Conservation (phyloP, 768 basidiomycete species). For the Pisolithus tinctorius region DNA sequence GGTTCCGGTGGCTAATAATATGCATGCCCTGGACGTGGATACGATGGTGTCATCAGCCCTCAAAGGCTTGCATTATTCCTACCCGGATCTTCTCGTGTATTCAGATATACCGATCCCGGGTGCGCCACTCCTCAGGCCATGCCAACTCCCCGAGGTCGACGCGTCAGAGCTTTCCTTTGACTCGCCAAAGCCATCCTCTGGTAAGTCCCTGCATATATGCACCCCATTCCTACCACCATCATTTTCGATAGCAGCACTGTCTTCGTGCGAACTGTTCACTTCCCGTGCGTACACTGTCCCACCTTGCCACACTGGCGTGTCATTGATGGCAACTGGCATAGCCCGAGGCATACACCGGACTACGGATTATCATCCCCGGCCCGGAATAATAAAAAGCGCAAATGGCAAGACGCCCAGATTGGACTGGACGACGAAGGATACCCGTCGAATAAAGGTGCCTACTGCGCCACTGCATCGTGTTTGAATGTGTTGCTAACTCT, state of each 20-base stretch:
- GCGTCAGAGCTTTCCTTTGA: conserved; percentile 9
- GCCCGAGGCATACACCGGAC: conserved; percentile 14
- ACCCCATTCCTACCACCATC: neutral
- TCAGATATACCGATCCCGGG: conserved; percentile 7
- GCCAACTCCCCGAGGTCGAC: conserved; percentile 20
- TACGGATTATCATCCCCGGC: conserved; percentile 21
- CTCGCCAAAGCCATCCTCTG: conserved; percentile 1
- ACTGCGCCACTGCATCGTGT: no score
- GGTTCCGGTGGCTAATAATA: neutral
- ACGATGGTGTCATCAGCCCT: neutral
- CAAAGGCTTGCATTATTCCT: neutral
- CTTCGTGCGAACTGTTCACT: conserved; percentile 3
- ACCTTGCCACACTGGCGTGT: neutral
- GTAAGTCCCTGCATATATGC: conserved; percentile 7
- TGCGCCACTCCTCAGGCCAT: conserved; percentile 21
- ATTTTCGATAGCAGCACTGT: conserved; percentile 5
- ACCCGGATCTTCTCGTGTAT: neutral
- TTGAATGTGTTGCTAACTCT: no score
- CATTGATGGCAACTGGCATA: neutral
- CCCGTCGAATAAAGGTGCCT: no score
- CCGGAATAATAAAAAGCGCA: neutral
- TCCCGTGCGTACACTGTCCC: conserved; percentile 11
- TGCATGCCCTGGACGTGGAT: no score
- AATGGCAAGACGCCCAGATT: no score
- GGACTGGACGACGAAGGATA: no score